A percentile compares a stretch with the other conserved stretches of the same genome.
phyloP scores from a whole-genome alignment of 2,329 filamentous ascomycete genomes.

The Trichoderma sp. region DNA sequence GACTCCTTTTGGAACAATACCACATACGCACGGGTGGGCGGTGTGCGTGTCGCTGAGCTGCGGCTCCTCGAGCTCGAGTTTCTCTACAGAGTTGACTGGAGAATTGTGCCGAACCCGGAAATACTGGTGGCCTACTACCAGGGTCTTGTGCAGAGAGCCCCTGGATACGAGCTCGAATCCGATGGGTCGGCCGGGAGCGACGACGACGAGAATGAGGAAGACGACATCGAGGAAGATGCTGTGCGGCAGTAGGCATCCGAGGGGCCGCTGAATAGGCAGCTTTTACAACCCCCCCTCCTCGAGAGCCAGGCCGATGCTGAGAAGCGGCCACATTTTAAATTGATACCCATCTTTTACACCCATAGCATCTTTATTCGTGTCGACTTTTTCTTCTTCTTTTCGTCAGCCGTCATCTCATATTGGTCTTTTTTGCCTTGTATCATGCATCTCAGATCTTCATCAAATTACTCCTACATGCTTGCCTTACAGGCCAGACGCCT shows the following conservation, averaged over 20 bases:
- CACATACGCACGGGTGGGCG: constrained; percentile 90
- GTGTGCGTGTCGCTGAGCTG: constrained; percentile 84
- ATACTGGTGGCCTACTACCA: constrained; percentile 90
- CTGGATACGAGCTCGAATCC: constrained; percentile 52
- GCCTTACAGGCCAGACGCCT: background rate
- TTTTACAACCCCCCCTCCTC: background rate
- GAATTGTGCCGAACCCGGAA: constrained; percentile 93
- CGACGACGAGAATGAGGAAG: constrained; percentile 32
- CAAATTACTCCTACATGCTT: background rate
- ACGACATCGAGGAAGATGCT: constrained; percentile 24
- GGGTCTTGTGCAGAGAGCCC: constrained; percentile 69
- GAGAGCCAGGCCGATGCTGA: background rate
- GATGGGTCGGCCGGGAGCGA: constrained; percentile 34
- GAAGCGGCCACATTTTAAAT: constrained; percentile 6
- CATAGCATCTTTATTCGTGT: background rate
- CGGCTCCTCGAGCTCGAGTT: constrained; percentile 93
- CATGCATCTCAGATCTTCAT: background rate
- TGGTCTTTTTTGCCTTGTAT: background rate
- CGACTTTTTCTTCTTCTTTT: background rate
- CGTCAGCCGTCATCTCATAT: constrained; percentile 5
- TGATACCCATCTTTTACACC: constrained; percentile 19
- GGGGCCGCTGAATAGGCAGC: background rate
- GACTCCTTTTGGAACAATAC: constrained; percentile 99
- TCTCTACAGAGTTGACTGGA: constrained; percentile 88
- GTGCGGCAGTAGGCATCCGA: background rate